Conservation (phyloP, 176 grass and related monocot genomes). For the Elaeis guineensis region DNA sequence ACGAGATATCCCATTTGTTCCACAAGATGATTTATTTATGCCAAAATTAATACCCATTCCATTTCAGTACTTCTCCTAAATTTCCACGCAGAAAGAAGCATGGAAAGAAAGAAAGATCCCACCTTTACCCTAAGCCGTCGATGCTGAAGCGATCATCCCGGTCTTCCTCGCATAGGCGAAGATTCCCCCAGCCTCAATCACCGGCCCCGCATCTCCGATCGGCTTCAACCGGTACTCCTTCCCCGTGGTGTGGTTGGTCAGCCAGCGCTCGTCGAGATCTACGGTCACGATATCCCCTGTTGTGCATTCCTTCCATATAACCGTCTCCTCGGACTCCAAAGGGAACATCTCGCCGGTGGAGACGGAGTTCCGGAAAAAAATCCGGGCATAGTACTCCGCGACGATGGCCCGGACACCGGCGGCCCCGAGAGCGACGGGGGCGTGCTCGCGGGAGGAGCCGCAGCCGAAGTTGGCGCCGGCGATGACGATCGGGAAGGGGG, state of each 20-base stretch:
- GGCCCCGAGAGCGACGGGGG: conserved; percentile 79
- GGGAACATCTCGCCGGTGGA: conserved; percentile 92
- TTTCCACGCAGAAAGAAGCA: too few relatives aligned
- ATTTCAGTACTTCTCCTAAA: too few relatives aligned
- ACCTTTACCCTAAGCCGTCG: not conserved
- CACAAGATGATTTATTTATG: too few relatives aligned
- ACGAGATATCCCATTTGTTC: too few relatives aligned
- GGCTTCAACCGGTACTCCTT: conserved; percentile 88
- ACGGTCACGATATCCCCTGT: conserved; percentile 79
- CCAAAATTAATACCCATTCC: too few relatives aligned
- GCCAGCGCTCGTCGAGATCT: conserved; percentile 46
- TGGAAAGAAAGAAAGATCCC: not conserved
- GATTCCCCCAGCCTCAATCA: conserved; percentile 1
- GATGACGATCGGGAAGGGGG: conserved; percentile 50
- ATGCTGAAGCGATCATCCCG: not conserved
- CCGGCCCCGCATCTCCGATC: conserved; percentile 61
- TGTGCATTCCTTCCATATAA: conserved; percentile 55
- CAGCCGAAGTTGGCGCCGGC: conserved; percentile 86
- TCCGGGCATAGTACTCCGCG: conserved; percentile 64
- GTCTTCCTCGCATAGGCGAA: not conserved
- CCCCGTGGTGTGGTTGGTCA: conserved; percentile 80
- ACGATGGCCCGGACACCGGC: conserved; percentile 53
- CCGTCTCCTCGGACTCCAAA: conserved; percentile 44
- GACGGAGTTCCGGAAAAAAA: conserved; percentile 89
- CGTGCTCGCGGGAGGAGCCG: conserved; percentile 92